Percentiles rank a stretch among this genome's conserved stretches.
Conservation (phyloP, 352 stramenopile genomes). For the Pythium angustatum region DNA sequence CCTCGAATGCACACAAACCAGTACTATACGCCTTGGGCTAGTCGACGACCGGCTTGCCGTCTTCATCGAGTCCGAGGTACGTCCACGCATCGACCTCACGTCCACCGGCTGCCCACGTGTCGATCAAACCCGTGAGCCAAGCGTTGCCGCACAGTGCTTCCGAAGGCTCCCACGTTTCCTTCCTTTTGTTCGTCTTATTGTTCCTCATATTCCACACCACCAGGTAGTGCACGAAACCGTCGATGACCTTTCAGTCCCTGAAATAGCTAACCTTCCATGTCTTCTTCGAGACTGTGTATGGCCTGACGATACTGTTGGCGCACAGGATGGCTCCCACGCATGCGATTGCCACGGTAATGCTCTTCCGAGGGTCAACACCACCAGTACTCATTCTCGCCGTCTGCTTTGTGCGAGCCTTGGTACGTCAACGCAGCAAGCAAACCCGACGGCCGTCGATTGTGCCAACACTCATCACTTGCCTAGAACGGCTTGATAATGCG, state of each 20-base stretch:
- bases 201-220: background rate
- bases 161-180: background rate
- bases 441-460: background rate
- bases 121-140: background rate
- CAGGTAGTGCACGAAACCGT: background rate
- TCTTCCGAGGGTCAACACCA: background rate
- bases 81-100: background rate
- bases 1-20: background rate
- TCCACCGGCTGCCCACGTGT: background rate
- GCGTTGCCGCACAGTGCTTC: too few species aligned
- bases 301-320: background rate
- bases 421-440: background rate
- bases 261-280: background rate
- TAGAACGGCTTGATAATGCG: too few species aligned
- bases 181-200: background rate
- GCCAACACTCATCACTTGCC: too few species aligned
- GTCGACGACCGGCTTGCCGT: background rate
- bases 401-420: background rate
- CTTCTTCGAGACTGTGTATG: background rate
- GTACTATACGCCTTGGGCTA: background rate
- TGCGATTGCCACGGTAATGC: background rate
- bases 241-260: background rate
- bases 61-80: too few species aligned
- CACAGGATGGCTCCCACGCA: background rate
- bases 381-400: background rate